Evolutionary conservation across 345 rosid genomes (phyloP).

Genomic region (Hibiscus tridactylites): DNA sequence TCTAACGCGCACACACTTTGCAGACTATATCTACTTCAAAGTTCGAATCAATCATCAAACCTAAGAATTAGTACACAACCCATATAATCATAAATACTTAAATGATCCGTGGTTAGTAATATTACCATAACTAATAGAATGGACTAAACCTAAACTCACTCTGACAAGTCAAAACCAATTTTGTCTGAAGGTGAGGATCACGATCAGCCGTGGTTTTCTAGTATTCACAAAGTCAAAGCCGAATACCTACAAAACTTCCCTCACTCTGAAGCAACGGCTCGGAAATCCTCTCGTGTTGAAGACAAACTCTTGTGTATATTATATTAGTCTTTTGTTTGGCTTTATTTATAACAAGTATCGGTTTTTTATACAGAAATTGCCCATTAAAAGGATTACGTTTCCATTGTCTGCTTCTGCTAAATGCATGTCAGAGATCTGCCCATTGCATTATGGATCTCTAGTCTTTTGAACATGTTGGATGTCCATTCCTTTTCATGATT

Average conservation of each 20-base stretch:
- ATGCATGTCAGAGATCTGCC: background rate
- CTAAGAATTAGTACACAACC: too few relatives aligned
- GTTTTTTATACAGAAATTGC: too few relatives aligned
- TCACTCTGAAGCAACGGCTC: constrained; percentile 40
- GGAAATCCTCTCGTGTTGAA: background rate
- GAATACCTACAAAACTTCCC: constrained; percentile 39
- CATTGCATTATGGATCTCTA: background rate
- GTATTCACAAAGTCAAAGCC: constrained; percentile 57
- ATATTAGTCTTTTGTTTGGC: background rate
- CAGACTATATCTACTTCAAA: too few relatives aligned
- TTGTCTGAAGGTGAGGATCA: constrained; percentile 9
- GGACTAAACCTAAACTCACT: constrained; percentile 44
- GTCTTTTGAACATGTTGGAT: background rate
- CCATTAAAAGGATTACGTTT: background rate
- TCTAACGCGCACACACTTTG: too few relatives aligned
- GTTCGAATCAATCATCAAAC: too few relatives aligned
- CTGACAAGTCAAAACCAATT: constrained; percentile 44
- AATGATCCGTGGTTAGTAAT: too few relatives aligned
- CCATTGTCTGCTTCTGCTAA: constrained; percentile 10
- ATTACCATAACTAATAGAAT: background rate
- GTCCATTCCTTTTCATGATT: background rate
- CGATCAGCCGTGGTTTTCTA: constrained; percentile 8
- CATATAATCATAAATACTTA: too few relatives aligned
- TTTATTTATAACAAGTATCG: too few relatives aligned
- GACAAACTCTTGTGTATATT: background rate